Base-by-base conservation (phyloP, 805 yeast genomes). In the Monosporozyma aquatica region DNA sequence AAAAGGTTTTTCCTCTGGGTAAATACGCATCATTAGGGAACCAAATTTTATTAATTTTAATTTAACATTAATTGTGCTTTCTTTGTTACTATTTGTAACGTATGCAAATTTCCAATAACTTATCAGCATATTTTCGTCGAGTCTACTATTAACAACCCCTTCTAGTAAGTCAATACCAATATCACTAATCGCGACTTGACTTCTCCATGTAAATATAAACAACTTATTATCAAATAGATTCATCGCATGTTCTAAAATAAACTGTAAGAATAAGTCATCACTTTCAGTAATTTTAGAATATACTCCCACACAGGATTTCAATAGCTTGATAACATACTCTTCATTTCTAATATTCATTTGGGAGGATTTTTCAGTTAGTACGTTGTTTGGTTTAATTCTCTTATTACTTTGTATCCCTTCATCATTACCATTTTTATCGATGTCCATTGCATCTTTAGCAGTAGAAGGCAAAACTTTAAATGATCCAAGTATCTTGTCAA, bases 51-150 rank as follows among this genome's bases (percentile, higher is more conserved):
- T 62, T 37, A 70, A 60, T 23, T 75, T 76, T 17, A 81, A 58
- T 42, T 80, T 70, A 3, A 80, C 84, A 46, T 71, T 74, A 52
- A 82, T 90, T 44, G 74, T 71, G 21, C 69, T 66, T 25, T 67
- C 66, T 10, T 55, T 49, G 4, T 48, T 47, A n/a, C 67, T 56
- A 49, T 72, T 70, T n/a, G 50, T 47, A 5, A 43, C 37, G 24
- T 53, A 54, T 47, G 56, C 48, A 4, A 18, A 47, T 36, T 8
- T 41, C 38, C 15, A 27, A 17, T 15, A 53, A 40, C 25, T 50
- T 39, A 4, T 55, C 24, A 2, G 21, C 20, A 4, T 28, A 5
- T 24, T 23, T 23, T 37, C 40, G 6, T 38, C 26, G 2, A 8
- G 2, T 13, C 26, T 42, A 52, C 42, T 14, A 26, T 17, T 6